Conservation (phyloP, 257 asterid genomes). For the Solanum arcanum region DNA sequence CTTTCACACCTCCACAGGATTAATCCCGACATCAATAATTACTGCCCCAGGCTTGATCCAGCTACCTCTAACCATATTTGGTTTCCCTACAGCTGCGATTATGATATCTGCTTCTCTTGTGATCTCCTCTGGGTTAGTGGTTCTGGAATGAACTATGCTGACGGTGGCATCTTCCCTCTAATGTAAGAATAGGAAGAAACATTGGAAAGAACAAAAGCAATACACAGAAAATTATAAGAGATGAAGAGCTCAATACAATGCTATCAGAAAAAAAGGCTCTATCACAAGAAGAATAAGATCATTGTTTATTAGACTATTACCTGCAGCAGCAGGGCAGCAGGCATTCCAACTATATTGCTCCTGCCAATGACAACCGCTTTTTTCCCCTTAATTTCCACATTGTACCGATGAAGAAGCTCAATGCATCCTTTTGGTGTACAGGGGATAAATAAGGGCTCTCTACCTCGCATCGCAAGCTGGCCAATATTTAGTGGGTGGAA, state of each 20-base stretch:
- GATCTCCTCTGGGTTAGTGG: slow-evolving; percentile 67
- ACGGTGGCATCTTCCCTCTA: slow-evolving; percentile 95
- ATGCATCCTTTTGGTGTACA: slow-evolving; percentile 96
- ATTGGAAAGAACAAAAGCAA: neutral
- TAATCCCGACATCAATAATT: slow-evolving; percentile 81
- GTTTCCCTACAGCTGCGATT: slow-evolving; percentile 71
- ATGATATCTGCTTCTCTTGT: slow-evolving; percentile 76
- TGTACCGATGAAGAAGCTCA: slow-evolving; percentile 74
- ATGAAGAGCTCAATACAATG: neutral
- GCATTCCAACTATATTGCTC: slow-evolving; percentile 92
- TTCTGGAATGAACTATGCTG: slow-evolving; percentile 77
- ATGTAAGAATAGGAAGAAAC: neutral
- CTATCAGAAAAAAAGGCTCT: neutral
- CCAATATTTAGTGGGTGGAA: slow-evolving; percentile 89
- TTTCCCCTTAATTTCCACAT: slow-evolving; percentile 69
- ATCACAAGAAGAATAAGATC: neutral
- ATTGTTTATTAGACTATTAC: slow-evolving; percentile 21
- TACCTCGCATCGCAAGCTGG: slow-evolving; percentile 82
- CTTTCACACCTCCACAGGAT: slow-evolving; percentile 59
- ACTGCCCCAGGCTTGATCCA: slow-evolving; percentile 95
- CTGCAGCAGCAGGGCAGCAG: slow-evolving; percentile 82
- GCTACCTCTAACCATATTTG: slow-evolving; percentile 90
- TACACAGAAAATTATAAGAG: neutral
- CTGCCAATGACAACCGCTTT: slow-evolving; percentile 84
- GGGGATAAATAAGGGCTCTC: slow-evolving; percentile 86